A percentile compares a stretch with the other conserved stretches of the same genome.
phyloP scores from a whole-genome alignment of 2,329 filamentous ascomycete genomes.

The Ceratocystis colombiana region DNA sequence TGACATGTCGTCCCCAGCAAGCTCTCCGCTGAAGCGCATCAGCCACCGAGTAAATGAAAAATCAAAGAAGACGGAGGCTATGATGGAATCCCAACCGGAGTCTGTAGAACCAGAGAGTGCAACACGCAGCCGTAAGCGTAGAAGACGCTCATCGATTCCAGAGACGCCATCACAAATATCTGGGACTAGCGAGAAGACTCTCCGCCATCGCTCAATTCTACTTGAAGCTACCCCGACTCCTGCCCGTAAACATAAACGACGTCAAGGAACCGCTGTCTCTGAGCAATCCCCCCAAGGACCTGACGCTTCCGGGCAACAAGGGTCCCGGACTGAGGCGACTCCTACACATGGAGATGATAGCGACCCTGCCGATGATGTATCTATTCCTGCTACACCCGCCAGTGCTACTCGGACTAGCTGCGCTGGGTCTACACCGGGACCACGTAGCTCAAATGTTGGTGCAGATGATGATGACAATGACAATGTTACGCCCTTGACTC shows the following conservation, averaged over 20 bases:
- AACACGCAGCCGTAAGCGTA: slow-evolving; percentile 4
- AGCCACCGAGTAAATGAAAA: slow-evolving; percentile 6
- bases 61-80: background rate
- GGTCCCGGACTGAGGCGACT: background rate
- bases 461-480: background rate
- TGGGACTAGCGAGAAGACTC: background rate
- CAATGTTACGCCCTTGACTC: slow-evolving; percentile 5
- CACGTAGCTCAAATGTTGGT: background rate
- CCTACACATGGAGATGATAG: background rate
- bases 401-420: background rate
- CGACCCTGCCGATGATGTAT: background rate
- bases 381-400: slow-evolving; percentile 3
- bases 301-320: background rate
- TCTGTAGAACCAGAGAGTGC: background rate
- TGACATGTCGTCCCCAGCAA: slow-evolving; percentile 14
- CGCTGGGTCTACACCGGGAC: background rate
- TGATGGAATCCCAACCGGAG: background rate
- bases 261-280: background rate
- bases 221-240: slow-evolving; percentile 15
- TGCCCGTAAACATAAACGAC: slow-evolving; percentile 15
- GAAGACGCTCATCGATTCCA: background rate
- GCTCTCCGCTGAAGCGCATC: slow-evolving; percentile 16
- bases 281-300: background rate
- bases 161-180: slow-evolving; percentile 1
- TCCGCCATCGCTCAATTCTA: slow-evolving; percentile 3